phyloP scores from a whole-genome alignment of 2,329 filamentous ascomycete species.

The Exserohilum rostratum region DNA sequence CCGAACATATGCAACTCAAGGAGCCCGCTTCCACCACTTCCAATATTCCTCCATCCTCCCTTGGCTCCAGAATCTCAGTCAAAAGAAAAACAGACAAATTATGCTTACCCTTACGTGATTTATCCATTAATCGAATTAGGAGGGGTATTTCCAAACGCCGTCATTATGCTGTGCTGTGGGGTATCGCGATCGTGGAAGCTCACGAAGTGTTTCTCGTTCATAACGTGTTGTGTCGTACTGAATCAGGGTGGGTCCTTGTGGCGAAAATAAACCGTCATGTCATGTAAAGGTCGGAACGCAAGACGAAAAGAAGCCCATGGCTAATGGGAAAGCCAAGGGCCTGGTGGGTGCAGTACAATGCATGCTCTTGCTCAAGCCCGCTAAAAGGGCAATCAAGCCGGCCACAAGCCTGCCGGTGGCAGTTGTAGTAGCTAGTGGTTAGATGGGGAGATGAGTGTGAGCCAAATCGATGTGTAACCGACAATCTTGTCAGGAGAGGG shows the following conservation, averaged over 20 bases:
- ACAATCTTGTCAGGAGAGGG: background rate
- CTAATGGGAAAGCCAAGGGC: background rate
- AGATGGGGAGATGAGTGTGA: conserved; percentile 7
- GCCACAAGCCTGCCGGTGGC: conserved; percentile 3
- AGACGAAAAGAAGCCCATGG: background rate
- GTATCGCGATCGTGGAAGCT: background rate
- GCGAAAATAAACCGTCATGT: background rate
- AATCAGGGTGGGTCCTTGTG: background rate
- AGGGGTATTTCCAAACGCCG: background rate
- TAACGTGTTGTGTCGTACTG: background rate
- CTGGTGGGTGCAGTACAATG: background rate
- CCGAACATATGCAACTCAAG: background rate
- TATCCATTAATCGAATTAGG: background rate
- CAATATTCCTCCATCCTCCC: background rate
- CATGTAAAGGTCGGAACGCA: background rate
- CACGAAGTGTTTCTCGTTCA: background rate
- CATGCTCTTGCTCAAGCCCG: background rate
- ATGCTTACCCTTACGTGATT: background rate
- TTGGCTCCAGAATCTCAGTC: background rate
- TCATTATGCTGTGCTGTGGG: background rate
- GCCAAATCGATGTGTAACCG: conserved; percentile 23
- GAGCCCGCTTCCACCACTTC: background rate
- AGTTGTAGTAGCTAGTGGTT: conserved; percentile 8
- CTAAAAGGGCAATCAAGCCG: background rate
- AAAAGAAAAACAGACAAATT: background rate